Evolutionary conservation across 1,284 basidiomycete species (phyloP), one percentile per base, ranked within the genome.

Genomic region (Apiotrichum gamsii): DNA sequence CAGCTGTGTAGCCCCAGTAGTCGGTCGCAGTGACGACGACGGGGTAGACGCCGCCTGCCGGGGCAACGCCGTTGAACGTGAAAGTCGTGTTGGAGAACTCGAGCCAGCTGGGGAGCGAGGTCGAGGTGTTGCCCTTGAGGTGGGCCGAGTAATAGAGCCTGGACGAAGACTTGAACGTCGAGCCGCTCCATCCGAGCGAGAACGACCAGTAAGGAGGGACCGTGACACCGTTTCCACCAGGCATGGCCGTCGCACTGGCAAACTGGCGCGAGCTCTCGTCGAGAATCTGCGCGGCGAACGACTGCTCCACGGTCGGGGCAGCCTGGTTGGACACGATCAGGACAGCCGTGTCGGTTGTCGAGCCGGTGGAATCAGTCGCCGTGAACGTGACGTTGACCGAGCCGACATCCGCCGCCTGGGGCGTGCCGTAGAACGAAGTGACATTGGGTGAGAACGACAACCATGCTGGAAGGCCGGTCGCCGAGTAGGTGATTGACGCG

Each of bases 21-120:
- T 73, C 72, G n/a, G 68, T 65, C 6, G 67, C 72, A 0, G 64
- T 68, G 8, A 67, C 64, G 15, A 73, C 69, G 42, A 74, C 57
- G 3, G 63, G 64, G 45, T 54, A 72, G 36, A 57, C 67, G 1
- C 70, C 72, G 23, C 56, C 49, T 3, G 55, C 58, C 1, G 78
- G 78, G 0, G 77, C 76, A 18, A 76, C 67, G 9, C 78, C 78
- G 48, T 67, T 72, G 43, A 79, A 75, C 4, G 78, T 79, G 47
- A 76, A 72, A 2, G 76, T 75, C n/a, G 65, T 54, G 57, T 77
- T 76, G 57, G 74, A 68, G 52, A 76, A 78, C 8, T 54, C 59
- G 40, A 80, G 64, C 78, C 78, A 80, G 18, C 54, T 44, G 0
- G 78, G 78, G 14, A 79, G 61, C 15, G 41, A 15, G 5, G 28